Percentiles rank a stretch among this genome's conserved stretches.
These are phyloP conservation scores for Pyrenochaeta sp. DNA, from an alignment of 2,329 filamentous ascomycete genomes.

Conservation along the genomic window DNA sequence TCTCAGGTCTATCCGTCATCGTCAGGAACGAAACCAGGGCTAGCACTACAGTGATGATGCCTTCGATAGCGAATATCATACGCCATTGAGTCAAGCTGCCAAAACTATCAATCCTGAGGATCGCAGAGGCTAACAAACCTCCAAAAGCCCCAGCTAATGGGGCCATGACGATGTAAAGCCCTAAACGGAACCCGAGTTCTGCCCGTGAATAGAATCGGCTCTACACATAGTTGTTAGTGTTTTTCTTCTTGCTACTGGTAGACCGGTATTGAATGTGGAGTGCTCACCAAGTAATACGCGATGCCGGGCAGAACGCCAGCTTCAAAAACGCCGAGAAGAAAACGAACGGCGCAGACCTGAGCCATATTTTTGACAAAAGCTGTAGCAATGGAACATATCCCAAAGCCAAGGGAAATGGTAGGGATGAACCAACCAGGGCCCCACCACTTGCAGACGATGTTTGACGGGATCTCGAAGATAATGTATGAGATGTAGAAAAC, in stretches of 20 bases:
- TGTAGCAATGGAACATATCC: slow-evolving; percentile 66
- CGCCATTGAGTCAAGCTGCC: slow-evolving; percentile 63
- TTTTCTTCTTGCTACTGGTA: too few species aligned
- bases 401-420: slow-evolving; percentile 66
- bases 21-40: slow-evolving; percentile 65
- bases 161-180: slow-evolving; percentile 71
- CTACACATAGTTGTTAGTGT: too few species aligned
- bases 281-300: slow-evolving; percentile 72
- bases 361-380: slow-evolving; percentile 66
- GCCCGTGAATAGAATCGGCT: slow-evolving; percentile 72
- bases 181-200: slow-evolving; percentile 70
- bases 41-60: slow-evolving; percentile 65
- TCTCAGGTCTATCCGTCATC: slow-evolving; percentile 70
- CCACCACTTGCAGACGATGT: slow-evolving; percentile 71
- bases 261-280: too few species aligned
- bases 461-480: slow-evolving; percentile 72
- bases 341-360: slow-evolving; percentile 66
- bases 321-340: slow-evolving; percentile 69
- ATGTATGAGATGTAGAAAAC: slow-evolving; percentile 76
- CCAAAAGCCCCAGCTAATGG: slow-evolving; percentile 73
- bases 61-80: slow-evolving; percentile 70
- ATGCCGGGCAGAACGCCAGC: slow-evolving; percentile 74
- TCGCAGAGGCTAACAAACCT: slow-evolving; percentile 65
- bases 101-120: slow-evolving; percentile 65
- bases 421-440: slow-evolving; percentile 75